Base-by-base conservation (phyloP, 2,329 filamentous ascomycete species). In the Cyanodermella asteris region DNA sequence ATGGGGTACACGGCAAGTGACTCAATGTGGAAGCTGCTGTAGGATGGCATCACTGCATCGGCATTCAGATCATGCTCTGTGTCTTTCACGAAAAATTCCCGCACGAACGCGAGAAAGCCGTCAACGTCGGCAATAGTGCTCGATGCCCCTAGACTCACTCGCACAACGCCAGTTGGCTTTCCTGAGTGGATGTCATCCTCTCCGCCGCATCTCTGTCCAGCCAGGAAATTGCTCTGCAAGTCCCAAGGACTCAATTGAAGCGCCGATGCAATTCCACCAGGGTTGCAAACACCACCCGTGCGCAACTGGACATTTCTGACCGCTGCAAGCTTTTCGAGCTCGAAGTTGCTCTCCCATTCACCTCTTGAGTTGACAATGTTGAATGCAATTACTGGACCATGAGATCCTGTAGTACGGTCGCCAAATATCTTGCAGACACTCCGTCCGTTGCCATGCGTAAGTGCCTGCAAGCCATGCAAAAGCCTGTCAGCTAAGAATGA, bases 281-380 rank as follows among this genome's bases (percentile, higher is more conserved):
- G 84, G 38, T 91, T 93, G 49, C 87, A 97, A 2, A 93, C 56
- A 0, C 80, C 75, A 5, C 87, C 87, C 1, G 80, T 91, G 18
- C 87, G 67, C 11, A 94, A 52, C 39, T 93, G 78, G 20, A 94
- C 74, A 24, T 67, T 64, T 34, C 73, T 77, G 12, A 91, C 55
- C 3, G 64, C 60, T 5, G 81, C 75, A 13, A 93, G 55, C 44
- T 84, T 91, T 43, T 94, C 82, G 11, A 94, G 69, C 41, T 94
- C 82, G 9, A 66, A 59, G 32, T 82, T 72, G 34, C 76, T 77
- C 25, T 87, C 46, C 73, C 78, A 91, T 15, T 63, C 61, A 1
- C 76, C 75, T 6, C 54, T 43, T 12, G 63, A 60, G 34, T 72
- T 76, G 25, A 53, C 60, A 16, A 94, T 40, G 38, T 94, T 94